Evolutionary conservation across 139 green algal genomes (phyloP).

Genomic region (Coelastrella sp.): DNA sequence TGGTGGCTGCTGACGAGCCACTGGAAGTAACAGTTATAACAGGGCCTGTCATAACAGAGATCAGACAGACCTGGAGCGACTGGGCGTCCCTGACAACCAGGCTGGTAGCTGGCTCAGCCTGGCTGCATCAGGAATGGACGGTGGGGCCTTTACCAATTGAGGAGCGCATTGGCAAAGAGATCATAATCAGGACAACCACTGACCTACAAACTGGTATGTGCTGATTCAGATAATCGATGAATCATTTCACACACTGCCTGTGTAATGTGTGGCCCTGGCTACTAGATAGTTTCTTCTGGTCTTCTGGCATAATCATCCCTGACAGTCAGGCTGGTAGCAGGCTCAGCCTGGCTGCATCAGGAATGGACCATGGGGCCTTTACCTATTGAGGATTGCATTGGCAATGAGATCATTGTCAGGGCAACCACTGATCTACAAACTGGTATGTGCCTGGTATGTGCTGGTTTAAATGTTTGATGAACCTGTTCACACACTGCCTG

Average conservation of each 20-base stretch:
- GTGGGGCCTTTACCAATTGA: slow-evolving; percentile 80
- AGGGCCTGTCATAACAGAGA: slow-evolving; percentile 70
- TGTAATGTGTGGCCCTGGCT: too few species aligned
- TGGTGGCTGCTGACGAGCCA: background rate
- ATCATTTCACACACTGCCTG: too few species aligned
- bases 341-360: slow-evolving; percentile 41
- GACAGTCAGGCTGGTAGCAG: slow-evolving; percentile 65
- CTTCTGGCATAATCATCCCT: slow-evolving; percentile 33
- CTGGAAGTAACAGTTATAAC: slow-evolving; percentile 50
- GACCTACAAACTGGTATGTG: slow-evolving; percentile 52
- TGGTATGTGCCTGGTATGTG: too few species aligned
- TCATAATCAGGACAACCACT: slow-evolving; percentile 52
- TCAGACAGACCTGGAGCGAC: slow-evolving; percentile 61
- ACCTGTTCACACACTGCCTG: too few species aligned
- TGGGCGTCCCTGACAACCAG: slow-evolving; percentile 70
- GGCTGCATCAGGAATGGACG: slow-evolving; percentile 77
- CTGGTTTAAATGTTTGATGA: background rate
- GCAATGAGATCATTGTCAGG: slow-evolving; percentile 64
- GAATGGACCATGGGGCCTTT: slow-evolving; percentile 86
- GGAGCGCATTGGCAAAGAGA: slow-evolving; percentile 65
- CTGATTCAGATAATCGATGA: background rate
- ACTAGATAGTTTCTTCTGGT: too few species aligned
- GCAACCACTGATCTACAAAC: slow-evolving; percentile 49
- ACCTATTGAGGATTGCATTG: slow-evolving; percentile 65
- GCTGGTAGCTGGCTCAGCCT: slow-evolving; percentile 50